Conservation (phyloP, 2,329 filamentous ascomycete species). For the Colletotrichum endophyticum region DNA sequence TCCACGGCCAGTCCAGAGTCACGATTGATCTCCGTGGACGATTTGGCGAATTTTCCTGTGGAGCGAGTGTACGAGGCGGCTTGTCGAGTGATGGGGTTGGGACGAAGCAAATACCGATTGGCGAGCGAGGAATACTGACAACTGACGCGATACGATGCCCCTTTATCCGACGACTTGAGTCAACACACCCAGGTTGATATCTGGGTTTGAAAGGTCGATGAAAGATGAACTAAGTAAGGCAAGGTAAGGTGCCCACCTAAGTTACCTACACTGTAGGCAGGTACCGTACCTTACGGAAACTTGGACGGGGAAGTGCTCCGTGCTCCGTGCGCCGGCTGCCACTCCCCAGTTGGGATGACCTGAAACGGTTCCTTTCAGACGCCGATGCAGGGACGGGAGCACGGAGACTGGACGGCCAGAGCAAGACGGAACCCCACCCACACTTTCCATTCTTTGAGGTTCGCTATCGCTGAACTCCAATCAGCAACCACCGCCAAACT, state of each 20-base stretch:
- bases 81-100: not conserved
- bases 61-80: not conserved
- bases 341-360: not conserved
- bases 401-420: not conserved
- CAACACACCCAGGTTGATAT: not conserved
- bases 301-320: not conserved
- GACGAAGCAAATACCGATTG: not conserved
- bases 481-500: not conserved
- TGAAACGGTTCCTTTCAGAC: not conserved
- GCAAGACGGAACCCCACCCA: not conserved
- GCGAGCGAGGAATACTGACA: not conserved
- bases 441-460: not conserved
- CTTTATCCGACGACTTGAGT: not conserved
- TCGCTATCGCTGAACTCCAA: not conserved
- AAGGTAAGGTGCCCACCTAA: not conserved
- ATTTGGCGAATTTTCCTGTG: not conserved
- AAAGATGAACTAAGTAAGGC: not conserved
- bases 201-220: not conserved
- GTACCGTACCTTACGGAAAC: not conserved
- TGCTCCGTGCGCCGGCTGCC: not conserved
- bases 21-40: not conserved
- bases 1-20: not conserved
- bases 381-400: not conserved
- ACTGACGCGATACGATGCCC: not conserved
- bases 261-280: not conserved